Evolutionary conservation across 345 rosid genomes (phyloP), one percentile per base, ranked within the genome.

Genomic region (Eucalyptus paniculata): DNA sequence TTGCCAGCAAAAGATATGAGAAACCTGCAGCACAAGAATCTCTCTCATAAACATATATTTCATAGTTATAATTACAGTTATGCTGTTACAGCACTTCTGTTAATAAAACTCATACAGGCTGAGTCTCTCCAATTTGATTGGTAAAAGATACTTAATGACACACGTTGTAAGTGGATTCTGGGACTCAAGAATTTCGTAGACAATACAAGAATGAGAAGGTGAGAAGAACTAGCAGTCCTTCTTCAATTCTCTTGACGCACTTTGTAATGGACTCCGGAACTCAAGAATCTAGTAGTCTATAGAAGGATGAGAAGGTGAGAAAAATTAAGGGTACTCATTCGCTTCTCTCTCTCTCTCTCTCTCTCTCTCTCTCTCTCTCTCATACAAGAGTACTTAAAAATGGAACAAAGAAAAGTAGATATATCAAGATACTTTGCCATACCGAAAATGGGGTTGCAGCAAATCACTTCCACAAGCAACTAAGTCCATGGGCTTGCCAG

Each of bases 1-100:
- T 94, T 97, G 88, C 99, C 99, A 90, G 95, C 91, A 92, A 97
- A 97, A 82, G 99, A 98, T 67, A 98, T 93, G 86, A 98, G 96
- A 91, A 98, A 94, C 95, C 99, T 98, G 96, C 92, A 92, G 32
- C 50, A 89, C 12, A 87, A 37, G 80, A 54, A 45, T 60, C 40
- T 67, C 58, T 32, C n/a, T 62, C 88, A 34, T 53, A 86, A n/a
- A 32, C 26, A 32, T 32, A 86, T 47, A 86, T 34, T 21, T 51
- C 87, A 86, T 30, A 50, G 37, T 12, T 17, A 42, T 53, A 7
- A 86, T 50, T 34, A 53, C 30, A 86, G 34, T 34, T 88, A 88
- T 37, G 14, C 24, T 19, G 50, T 40, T 34, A 44, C 10, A 28
- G 51, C n/a, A 26, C 50, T 60, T 50, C 37, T 19, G 89, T 69